Conservation (phyloP, 75 land plant genomes). For the Cryptomeria japonica region DNA sequence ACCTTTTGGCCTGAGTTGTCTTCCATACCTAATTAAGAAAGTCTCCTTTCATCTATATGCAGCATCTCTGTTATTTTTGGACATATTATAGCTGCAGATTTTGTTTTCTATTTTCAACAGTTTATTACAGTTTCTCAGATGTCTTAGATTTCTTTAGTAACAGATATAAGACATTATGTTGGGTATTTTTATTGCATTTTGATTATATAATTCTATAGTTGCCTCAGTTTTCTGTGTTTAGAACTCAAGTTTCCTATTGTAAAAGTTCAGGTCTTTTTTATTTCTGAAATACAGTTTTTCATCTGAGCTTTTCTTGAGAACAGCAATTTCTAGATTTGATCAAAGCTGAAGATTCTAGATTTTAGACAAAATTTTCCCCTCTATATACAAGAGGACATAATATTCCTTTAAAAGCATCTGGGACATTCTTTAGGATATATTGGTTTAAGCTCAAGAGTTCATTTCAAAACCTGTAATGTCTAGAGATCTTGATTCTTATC, state of each 20-base stretch:
- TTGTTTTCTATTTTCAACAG: too few species aligned
- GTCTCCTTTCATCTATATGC: too few species aligned
- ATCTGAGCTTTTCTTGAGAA: neutral
- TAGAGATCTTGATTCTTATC: neutral
- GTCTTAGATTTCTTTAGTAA: too few species aligned
- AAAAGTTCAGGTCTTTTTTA: neutral
- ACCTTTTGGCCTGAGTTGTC: neutral
- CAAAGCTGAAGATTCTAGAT: neutral
- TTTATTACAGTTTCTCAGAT: too few species aligned
- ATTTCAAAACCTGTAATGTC: neutral
- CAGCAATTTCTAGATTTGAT: neutral
- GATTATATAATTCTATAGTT: too few species aligned
- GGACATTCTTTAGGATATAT: neutral
- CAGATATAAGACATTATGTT: too few species aligned
- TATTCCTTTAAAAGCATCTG: neutral
- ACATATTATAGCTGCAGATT: too few species aligned
- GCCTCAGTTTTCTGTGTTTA: too few species aligned
- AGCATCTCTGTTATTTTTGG: too few species aligned
- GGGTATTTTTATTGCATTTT: too few species aligned
- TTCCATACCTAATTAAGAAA: neutral
- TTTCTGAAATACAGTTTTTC: neutral
- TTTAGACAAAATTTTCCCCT: neutral
- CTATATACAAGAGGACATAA: neutral
- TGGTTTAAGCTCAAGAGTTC: too few species aligned
- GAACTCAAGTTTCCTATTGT: neutral